Conservation (phyloP, 495 filamentous ascomycete genomes). For the Xylaria cubensis region DNA sequence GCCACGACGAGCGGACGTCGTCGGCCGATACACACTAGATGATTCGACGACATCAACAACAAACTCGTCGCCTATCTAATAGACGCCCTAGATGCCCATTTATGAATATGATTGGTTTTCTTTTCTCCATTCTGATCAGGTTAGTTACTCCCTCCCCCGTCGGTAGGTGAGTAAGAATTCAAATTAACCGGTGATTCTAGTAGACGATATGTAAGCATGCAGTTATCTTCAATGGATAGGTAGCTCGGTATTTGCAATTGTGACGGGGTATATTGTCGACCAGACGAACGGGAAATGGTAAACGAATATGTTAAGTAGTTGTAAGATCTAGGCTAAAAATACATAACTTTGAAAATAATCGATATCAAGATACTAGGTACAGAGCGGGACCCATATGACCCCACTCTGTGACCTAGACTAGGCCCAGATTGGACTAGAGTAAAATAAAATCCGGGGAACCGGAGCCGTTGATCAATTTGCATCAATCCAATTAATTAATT, state of each 20-base stretch:
- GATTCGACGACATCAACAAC: too few species aligned
- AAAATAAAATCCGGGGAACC: constrained; percentile 2
- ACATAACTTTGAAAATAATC: too few species aligned
- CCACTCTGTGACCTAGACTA: neutral
- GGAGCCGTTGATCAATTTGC: neutral
- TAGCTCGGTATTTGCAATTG: neutral
- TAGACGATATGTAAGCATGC: neutral
- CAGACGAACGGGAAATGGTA: too few species aligned
- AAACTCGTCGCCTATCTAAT: too few species aligned
- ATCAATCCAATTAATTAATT: neutral
- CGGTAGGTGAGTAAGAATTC: neutral
- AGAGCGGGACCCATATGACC: too few species aligned
- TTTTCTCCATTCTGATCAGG: neutral
- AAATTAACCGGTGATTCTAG: neutral
- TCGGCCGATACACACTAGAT: neutral
- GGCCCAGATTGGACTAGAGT: neutral
- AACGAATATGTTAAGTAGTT: neutral
- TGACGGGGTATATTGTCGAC: neutral
- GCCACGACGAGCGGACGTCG: neutral
- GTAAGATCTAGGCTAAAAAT: neutral
- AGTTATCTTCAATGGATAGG: neutral
- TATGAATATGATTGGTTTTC: neutral
- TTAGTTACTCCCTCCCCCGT: neutral
- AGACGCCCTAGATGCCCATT: neutral
- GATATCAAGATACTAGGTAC: too few species aligned